Base-by-base conservation (phyloP, 2,329 filamentous ascomycete genomes). In the Amauroascus niger region DNA sequence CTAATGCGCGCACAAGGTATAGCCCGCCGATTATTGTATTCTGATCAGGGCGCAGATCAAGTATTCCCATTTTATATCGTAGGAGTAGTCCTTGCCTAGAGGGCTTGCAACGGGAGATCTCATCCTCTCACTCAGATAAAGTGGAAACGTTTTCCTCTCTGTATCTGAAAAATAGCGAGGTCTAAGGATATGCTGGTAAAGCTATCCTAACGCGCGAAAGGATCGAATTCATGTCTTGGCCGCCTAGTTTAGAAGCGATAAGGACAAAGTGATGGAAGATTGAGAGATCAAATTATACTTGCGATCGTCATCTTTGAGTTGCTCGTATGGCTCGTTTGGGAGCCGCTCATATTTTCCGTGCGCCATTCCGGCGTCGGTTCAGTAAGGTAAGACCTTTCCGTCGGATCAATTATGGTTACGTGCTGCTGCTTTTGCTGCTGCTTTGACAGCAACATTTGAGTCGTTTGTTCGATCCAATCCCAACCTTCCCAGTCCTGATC, bases 401-500 rank as follows among this genome's bases (percentile, higher is more conserved):
- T 16, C 24, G 43, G 33, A 6, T 20, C 13, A 30, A 18, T 7
- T 37, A 52, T 41, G 57, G 51, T 53, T 61, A 54, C 26, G 33
- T 59, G 62, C 56, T 55, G 60, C 55, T 54, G 64, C 32, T 59
- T 62, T 56, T 55, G 60, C 55, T 54, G 64, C 32, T 50, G 61
- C 54, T 69, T 73, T 9, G 68, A 75, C 61, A 74, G 67, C 32
- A 88, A 68, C 39, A 77, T 74, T 16, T 77, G 73, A 3, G 87
- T 72, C 20, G 80, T 75, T 52, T 77, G 75, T 62, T 93, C 84
- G 13, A 95, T 74, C 57, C 80, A 79, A 20, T 81, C 80, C 90
- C 90, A 96, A 1, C 87, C 87, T 49, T 83, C 82, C 87, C 88
- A 94, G 37, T 83, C 82, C 87, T 87, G 94, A 6, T 59, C 58